A percentile compares a stretch with the other conserved stretches of the same genome.
Conservation (phyloP, 1,139 yeast genomes). For the Sugiyamaella xylanicola region DNA sequence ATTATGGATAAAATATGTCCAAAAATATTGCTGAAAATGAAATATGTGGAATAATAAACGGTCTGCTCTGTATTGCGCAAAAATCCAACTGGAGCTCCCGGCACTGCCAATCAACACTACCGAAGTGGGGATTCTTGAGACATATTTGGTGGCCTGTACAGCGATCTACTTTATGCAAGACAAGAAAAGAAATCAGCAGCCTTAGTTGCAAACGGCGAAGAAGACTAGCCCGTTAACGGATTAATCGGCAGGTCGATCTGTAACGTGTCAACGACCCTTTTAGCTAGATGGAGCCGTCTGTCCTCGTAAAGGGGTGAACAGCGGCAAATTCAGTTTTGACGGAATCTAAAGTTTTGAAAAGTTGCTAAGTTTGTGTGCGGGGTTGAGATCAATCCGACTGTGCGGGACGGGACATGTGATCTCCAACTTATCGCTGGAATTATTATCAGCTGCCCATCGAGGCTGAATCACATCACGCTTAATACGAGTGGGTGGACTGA, state of each 20-base stretch:
- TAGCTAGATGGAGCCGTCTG: neutral
- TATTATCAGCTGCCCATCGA: too few species aligned
- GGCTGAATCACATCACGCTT: too few species aligned
- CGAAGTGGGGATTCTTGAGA: neutral
- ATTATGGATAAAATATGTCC: too few species aligned
- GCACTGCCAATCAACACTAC: neutral
- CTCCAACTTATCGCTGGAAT: too few species aligned
- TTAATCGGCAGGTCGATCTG: neutral
- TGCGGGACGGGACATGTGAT: too few species aligned
- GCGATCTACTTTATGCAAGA: neutral
- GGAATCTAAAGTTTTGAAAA: neutral
- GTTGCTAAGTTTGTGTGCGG: too few species aligned
- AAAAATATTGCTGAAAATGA: too few species aligned
- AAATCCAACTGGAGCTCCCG: too few species aligned
- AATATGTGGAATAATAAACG: too few species aligned
- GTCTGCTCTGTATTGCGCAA: too few species aligned
- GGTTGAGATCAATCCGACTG: too few species aligned
- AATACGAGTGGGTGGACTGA: too few species aligned
- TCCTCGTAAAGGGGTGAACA: neutral
- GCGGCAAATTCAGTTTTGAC: neutral
- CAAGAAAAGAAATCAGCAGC: neutral
- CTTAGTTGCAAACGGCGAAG: neutral
- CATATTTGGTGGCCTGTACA: neutral
- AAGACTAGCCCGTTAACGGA: neutral
- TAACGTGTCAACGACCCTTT: neutral